Base-by-base conservation (phyloP, 352 stramenopile genomes). In the Phytophthora quininea region DNA sequence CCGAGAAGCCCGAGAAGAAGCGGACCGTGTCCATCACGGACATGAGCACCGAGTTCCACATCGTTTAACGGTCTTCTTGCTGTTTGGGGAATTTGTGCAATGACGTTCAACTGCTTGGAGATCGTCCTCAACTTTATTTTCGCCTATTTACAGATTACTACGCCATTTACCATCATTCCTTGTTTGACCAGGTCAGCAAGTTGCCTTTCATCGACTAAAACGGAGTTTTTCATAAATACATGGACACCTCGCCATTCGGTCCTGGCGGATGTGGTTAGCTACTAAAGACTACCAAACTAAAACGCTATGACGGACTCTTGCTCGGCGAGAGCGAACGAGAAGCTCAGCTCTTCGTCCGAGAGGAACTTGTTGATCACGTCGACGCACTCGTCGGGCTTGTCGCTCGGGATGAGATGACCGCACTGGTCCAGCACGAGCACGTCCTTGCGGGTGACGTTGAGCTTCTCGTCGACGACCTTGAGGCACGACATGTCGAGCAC, bases 321-420 rank as follows among this genome's bases (percentile, higher is more conserved):
- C 46, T 45, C 59, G 10, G 54, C 59, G 31, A 76, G 60, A n/a
- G 55, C 59, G 48, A 70, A 73, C 30, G 69, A 62, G 42, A 67
- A 74, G 30, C 66, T 74, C 9, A 77, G 70, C 43, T 77, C 66
- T 15, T 74, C 58, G 43, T 80, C 64, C 1, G 62, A 58, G 6
- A 92, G 52, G 35, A 92, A 89, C 53, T 76, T 67, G 68, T 89
- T 90, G 69, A 92, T 79, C 51, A 84, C 73, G 9, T 75, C 68
- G 29, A 82, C 58, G 67, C 77, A 87, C 47, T 87, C 79, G 6
- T 56, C 61, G 24, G 82, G 67, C 45, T 82, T 88, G 49, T 91
- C 82, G 33, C 74, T 76, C 53, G 85, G 74, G 32, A 91, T 51
- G n/a, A 79, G 73, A 58, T 92, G 84, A 6, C 84, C 84, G 46